A percentile compares a stretch with the other conserved stretches of the same genome.
These are phyloP conservation scores for Fereydounia khargensis DNA, from an alignment of 1,284 basidiomycete species.

Conservation along the genomic window DNA sequence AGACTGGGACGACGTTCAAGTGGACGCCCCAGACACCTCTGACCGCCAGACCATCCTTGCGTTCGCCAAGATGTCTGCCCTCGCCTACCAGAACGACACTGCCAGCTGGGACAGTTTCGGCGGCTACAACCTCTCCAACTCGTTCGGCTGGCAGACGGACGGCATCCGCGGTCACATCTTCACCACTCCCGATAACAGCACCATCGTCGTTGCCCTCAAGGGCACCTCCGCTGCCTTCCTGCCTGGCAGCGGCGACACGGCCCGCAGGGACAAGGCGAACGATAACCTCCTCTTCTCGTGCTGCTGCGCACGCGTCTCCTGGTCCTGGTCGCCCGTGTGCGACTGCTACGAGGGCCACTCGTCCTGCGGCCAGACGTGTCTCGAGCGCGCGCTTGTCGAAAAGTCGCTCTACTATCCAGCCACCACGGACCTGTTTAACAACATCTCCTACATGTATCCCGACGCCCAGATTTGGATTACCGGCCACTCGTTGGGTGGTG, in stretches of 20 bases:
- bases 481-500: slow-evolving; percentile 87
- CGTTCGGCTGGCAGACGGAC: slow-evolving; percentile 89
- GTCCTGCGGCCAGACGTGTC: slow-evolving; percentile 73
- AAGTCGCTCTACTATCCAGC: slow-evolving; percentile 87
- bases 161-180: slow-evolving; percentile 85
- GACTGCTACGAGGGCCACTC: slow-evolving; percentile 67
- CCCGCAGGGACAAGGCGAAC: slow-evolving; percentile 87
- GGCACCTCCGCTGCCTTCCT: slow-evolving; percentile 81
- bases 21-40: slow-evolving; percentile 67
- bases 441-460: slow-evolving; percentile 85
- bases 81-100: slow-evolving; percentile 68
- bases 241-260: slow-evolving; percentile 78
- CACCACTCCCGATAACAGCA: slow-evolving; percentile 65
- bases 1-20: slow-evolving; percentile 62
- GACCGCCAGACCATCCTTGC: slow-evolving; percentile 73
- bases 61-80: slow-evolving; percentile 90
- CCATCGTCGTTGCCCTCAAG: slow-evolving; percentile 86
- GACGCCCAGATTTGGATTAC: slow-evolving; percentile 87
- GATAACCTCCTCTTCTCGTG: slow-evolving; percentile 98
- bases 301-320: slow-evolving; percentile 90
- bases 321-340: slow-evolving; percentile 93
- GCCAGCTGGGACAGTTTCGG: slow-evolving; percentile 20
- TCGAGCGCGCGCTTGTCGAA: slow-evolving; percentile 74
- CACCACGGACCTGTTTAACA: slow-evolving; percentile 67
- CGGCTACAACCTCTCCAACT: slow-evolving; percentile 63